Base-by-base conservation (phyloP, 352 stramenopile genomes). In the Pythium monospermum region DNA sequence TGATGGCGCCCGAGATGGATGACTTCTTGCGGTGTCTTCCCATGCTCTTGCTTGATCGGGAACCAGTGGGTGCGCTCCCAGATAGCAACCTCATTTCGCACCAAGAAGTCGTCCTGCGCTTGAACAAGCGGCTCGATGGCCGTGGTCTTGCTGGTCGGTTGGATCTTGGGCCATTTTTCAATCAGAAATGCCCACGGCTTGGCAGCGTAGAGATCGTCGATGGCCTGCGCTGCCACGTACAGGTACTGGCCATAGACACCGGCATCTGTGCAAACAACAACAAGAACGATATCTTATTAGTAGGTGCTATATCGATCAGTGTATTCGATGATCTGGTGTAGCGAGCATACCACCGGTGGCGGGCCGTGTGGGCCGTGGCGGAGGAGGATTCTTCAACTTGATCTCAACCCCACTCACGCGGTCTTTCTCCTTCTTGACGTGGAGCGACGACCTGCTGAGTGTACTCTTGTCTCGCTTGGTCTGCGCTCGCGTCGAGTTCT, bases 31-130 rank as follows among this genome's bases (percentile, higher is more conserved):
- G 57, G 47, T 0, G 52, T 69, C 31, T 64, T 66, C 18, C 66
- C 69, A 32, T 68, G 69, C 35, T 74, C 54, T 38, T 65, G 55
- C 39, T 76, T 76, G 64, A 80, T 77, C 0, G 70, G 70, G 41
- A 80, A 71, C 70, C 70, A 80, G 53, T 76, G 67, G 6, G 28
- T 55, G 25, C 70, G 64, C 45, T 80, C 70, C 70, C 70, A 80
- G 33, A 80, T 70, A 37, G 70, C 70, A 11, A 56, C 50, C 8
- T 51, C 61, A 36, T 80, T 65, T 16, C 64, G 43, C 38, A 57
- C 8, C 0, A 80, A 32, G n/a, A 80, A 75, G 13, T 61, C 21
- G 0, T 75, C 53, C 43, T 80, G 67, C 4, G 59, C 28, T 10
- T 42, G 13, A 2, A 60, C 36, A 18, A 80, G 57, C 31, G 64